Percentiles rank a stretch among this genome's conserved stretches.
phyloP scores from a whole-genome alignment of 768 basidiomycete species.

The Ramaria rubella region DNA sequence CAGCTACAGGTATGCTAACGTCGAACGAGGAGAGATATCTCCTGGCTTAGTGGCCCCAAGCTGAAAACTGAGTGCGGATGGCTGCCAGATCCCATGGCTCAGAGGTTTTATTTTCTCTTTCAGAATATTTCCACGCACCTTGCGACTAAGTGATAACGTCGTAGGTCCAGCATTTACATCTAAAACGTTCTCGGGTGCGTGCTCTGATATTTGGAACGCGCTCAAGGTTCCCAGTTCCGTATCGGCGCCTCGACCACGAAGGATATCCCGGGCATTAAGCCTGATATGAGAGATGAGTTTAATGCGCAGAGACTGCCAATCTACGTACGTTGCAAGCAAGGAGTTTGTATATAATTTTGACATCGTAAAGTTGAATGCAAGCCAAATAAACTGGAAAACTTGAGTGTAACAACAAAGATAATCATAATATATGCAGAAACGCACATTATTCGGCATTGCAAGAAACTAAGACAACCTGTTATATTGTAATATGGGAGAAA shows the following conservation, averaged over 20 bases:
- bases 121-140: not conserved
- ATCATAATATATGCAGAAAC: slow-evolving; percentile 31
- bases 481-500: not conserved
- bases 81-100: slow-evolving; percentile 10
- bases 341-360: slow-evolving; percentile 49
- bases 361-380: slow-evolving; percentile 24
- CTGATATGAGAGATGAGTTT: slow-evolving; percentile 17
- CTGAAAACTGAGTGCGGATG: slow-evolving; percentile 39
- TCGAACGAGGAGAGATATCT: too few species aligned
- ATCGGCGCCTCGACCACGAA: slow-evolving; percentile 27
- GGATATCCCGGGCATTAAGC: slow-evolving; percentile 40
- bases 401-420: not conserved
- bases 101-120: not conserved
- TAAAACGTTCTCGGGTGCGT: too few species aligned
- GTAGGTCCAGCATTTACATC: too few species aligned
- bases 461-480: not conserved
- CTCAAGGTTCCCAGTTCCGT: not conserved
- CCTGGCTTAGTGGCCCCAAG: too few species aligned
- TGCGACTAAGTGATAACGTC: not conserved
- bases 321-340: slow-evolving; percentile 40
- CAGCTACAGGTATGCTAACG: too few species aligned
- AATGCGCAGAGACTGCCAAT: not conserved
- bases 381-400: not conserved
- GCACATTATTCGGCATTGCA: slow-evolving; percentile 53
- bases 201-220: not conserved